Evolutionary conservation across 768 basidiomycete species (phyloP), one percentile per base, ranked within the genome.

Genomic region (Tricholoma matsutake): DNA sequence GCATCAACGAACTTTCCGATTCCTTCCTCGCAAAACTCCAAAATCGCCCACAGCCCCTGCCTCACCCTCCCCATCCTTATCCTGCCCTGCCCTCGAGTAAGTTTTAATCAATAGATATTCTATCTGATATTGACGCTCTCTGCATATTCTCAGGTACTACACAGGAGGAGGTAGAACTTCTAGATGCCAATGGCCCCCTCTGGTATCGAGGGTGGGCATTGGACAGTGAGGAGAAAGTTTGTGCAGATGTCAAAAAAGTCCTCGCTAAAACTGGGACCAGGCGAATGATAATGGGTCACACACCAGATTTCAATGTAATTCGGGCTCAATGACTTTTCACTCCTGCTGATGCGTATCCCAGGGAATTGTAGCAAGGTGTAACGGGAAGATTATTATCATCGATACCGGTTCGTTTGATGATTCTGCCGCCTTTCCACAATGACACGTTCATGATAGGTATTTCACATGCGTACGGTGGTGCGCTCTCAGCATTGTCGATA

Each of bases 171-270:
- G 69, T 77, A 6, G 80, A 83, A 34, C 70, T 98, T 35, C 97
- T 96, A 67, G 83, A 81, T 22, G 68, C 80, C 1, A 85, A 92
- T 45, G 96, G 96, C 0, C 94, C 95, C 3, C 73, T 96, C 49
- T 98, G 97, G 97, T 97, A 95, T 72, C 83, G 97, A 10, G 95
- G 95, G 1, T 95, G 95, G 86, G 96, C 96, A 14, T 78, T 85
- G 55, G 86, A 88, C 11, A 73, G 77, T 25, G 92, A 96, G 56
- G 82, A 83, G 59, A 78, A 78, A 55, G 85, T 84, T 4, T 99
- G 97, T 71, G 71, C 66, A 1, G 80, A 84, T 35, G 94, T 94
- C 0, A 87, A 91, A 60, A 74, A 78, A 25, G 88, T 96, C 16
- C 75, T 92, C 56, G 70, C 81, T 32, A 85, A 82, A 72, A 88